Evolutionary conservation across 768 basidiomycete genomes (phyloP).

Genomic region (Lentinula aciculospora): DNA sequence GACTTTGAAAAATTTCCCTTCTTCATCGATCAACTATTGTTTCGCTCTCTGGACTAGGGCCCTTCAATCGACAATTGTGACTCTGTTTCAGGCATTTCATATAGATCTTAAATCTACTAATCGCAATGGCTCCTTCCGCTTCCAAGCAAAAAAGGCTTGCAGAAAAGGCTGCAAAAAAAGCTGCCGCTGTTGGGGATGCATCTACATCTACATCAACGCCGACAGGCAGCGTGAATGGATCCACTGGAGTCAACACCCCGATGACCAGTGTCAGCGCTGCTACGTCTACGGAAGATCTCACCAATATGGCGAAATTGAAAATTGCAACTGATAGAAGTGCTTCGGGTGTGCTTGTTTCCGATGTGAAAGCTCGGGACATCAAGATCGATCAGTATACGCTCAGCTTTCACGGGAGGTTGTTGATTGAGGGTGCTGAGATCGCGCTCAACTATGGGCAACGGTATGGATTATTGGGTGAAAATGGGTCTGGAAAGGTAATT

Average conservation of each 20-base stretch:
- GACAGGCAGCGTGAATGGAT: constrained; percentile 56
- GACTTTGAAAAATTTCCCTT: neutral
- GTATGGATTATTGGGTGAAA: constrained; percentile 95
- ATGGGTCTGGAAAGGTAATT: constrained; percentile 95
- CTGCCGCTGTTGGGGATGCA: constrained; percentile 40
- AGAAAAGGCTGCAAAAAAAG: constrained; percentile 86
- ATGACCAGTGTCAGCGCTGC: constrained; percentile 78
- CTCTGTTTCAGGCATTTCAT: too few relatives aligned
- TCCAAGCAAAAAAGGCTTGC: constrained; percentile 93
- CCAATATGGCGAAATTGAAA: constrained; percentile 83
- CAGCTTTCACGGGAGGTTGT: constrained; percentile 92
- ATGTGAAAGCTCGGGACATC: constrained; percentile 90
- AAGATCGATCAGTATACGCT: constrained; percentile 95
- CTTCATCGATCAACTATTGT: too few relatives aligned
- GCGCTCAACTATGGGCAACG: constrained; percentile 79
- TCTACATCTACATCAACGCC: constrained; percentile 56
- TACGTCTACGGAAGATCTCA: constrained; percentile 74
- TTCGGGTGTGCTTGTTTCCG: constrained; percentile 88
- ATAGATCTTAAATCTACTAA: neutral
- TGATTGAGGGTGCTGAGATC: constrained; percentile 60
- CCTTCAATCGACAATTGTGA: too few relatives aligned
- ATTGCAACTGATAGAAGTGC: constrained; percentile 91
- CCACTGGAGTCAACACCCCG: constrained; percentile 64
- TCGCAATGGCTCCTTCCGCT: constrained; percentile 57
- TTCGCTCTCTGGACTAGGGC: neutral